Evolutionary conservation across 2,329 filamentous ascomycete species (phyloP), one percentile per base, ranked within the genome.

Genomic region (Colletotrichum sp.): DNA sequence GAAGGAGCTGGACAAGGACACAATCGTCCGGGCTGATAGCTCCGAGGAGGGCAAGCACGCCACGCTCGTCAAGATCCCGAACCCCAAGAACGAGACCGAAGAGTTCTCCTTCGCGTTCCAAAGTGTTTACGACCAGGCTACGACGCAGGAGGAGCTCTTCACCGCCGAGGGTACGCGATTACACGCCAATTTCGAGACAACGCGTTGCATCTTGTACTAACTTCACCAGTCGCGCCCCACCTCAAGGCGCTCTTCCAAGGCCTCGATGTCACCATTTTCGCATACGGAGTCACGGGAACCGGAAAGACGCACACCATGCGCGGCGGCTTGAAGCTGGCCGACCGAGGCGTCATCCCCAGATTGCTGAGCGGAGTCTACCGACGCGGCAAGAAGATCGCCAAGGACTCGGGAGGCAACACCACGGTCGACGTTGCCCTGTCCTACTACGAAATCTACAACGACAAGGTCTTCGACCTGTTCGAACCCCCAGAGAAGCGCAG

Each of bases 261-360:
- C 74, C 92, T 95, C 82, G 95, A 98, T 85, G 92, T 96, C 57
- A 98, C 95, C 13, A 92, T 98, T 73, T 98, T 98, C 82, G 96
- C 96, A 32, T 98, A 98, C 83, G 96, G 96, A 77, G 95, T 96
- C 76, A 98, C 96, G 1, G 96, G 96, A 63, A 98, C 96, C 0
- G 96, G 96, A 72, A 98, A 98, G 87, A 98, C 96, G 76, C 95
- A 98, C 85, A 98, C 96, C 4, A 98, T 98, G 96, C 93, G 96
- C 78, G 96, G 96, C 79, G 96, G 96, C 52, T 92, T 98, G 85
- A 95, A 94, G 82, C 89, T 98, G 71, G 94, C 94, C 7, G 96
- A 98, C 72, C 91, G 96, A 80, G 96, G 96, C 77, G 94, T 97
- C 52, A 98, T 98, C 79, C 96, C 96, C 16, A 89, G 96, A 76